phyloP scores from a whole-genome alignment of 805 yeast species.

The Starmerella vaccinii region DNA sequence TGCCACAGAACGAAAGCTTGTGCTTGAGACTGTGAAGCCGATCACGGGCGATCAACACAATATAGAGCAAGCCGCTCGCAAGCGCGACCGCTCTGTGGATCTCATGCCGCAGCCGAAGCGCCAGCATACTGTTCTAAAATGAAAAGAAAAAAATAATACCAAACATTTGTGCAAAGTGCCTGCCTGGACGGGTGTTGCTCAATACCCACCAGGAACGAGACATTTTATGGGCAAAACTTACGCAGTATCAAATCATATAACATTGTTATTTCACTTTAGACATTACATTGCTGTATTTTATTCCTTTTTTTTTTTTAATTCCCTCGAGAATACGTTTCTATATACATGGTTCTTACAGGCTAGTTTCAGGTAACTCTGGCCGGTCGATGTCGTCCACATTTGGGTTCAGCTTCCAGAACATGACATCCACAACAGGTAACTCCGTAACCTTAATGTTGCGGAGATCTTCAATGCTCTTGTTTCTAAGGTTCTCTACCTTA shows the following conservation, averaged over 20 bases:
- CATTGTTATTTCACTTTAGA: background rate
- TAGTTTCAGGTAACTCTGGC: slow-evolving; percentile 17
- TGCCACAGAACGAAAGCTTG: slow-evolving; percentile 7
- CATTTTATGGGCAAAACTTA: background rate
- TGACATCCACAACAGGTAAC: slow-evolving; percentile 20
- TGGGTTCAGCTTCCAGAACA: slow-evolving; percentile 24
- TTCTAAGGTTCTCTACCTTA: slow-evolving; percentile 35
- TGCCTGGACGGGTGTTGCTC: no score
- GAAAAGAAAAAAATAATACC: background rate
- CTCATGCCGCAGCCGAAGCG: slow-evolving; percentile 18
- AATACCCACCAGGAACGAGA: background rate
- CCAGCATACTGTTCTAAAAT: slow-evolving; percentile 14
- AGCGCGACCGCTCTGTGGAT: slow-evolving; percentile 19
- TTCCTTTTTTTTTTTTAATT: no score
- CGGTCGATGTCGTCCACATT: slow-evolving; percentile 15
- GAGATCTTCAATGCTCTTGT: slow-evolving; percentile 8
- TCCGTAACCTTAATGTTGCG: slow-evolving; percentile 11
- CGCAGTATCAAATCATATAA: background rate
- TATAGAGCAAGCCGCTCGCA: slow-evolving; percentile 11
- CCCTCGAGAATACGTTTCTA: background rate
- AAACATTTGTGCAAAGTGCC: background rate
- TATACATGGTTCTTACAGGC: slow-evolving; percentile 3
- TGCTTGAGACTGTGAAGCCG: slow-evolving; percentile 10
- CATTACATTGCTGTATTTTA: background rate
- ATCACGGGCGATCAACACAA: no score